Percentiles rank a stretch among this genome's conserved stretches.
These are phyloP conservation scores for Chlamydomonas urium DNA, from an alignment of 139 green algal species.

Conservation along the genomic window DNA sequence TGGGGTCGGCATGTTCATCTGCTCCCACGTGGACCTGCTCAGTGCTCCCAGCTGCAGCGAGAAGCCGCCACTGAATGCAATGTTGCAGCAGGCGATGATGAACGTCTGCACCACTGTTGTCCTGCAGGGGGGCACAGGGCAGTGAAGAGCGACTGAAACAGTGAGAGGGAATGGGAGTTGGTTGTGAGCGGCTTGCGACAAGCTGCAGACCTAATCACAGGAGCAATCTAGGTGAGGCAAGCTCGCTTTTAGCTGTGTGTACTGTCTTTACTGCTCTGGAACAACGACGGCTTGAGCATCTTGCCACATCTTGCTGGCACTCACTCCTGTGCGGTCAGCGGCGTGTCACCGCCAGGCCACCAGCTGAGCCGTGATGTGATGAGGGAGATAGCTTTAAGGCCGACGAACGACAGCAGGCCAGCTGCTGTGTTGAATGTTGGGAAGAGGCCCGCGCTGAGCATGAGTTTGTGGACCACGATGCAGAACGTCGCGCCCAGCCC, in stretches of 20 bases:
- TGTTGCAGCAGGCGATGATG: constrained; percentile 6
- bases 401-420: constrained; percentile 2
- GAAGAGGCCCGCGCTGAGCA: neutral
- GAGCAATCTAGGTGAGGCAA: no score
- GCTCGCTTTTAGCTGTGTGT: no score
- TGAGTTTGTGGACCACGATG: neutral
- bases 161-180: neutral
- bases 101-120: constrained; percentile 13
- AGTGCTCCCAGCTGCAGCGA: neutral
- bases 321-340: no score
- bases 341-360: no score
- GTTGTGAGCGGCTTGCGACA: no score
- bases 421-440: constrained; percentile 17
- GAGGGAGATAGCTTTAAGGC: no score
- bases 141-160: no score
- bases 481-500: neutral
- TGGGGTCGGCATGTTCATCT: neutral
- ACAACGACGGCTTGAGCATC: no score
- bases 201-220: no score
- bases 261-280: no score
- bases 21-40: neutral
- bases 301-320: no score
- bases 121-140: neutral
- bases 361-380: no score
- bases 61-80: constrained; percentile 4